Percentiles rank a stretch among this genome's conserved stretches.
These are phyloP conservation scores for Toxicodendron radicans DNA, from an alignment of 345 rosid genomes.

Conservation along the genomic window DNA sequence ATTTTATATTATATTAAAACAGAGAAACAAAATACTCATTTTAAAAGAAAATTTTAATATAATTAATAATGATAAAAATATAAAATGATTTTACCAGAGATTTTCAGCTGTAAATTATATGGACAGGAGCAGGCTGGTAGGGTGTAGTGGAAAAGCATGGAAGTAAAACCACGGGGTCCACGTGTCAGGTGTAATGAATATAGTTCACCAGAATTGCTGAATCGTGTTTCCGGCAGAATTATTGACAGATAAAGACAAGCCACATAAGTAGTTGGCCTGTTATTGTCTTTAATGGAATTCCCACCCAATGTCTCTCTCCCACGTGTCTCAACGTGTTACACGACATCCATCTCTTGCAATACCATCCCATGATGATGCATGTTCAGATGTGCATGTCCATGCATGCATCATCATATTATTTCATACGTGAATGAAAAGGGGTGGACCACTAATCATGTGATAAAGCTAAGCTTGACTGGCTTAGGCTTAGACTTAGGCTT, in stretches of 20 bases:
- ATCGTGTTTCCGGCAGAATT: constrained; percentile 26
- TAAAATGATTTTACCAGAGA: too few species aligned
- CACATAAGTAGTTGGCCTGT: neutral
- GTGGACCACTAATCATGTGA: neutral
- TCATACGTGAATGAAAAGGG: neutral
- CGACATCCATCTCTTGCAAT: neutral
- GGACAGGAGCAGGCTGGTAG: too few species aligned
- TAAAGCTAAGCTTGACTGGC: neutral
- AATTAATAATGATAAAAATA: too few species aligned
- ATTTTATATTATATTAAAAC: too few species aligned
- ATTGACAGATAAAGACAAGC: constrained; percentile 29
- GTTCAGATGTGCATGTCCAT: too few species aligned
- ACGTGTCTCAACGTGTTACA: neutral
- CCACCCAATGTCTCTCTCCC: too few species aligned
- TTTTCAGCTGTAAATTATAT: too few species aligned
- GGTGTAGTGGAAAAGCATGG: too few species aligned
- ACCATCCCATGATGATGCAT: neutral
- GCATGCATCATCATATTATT: neutral
- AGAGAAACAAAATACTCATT: too few species aligned
- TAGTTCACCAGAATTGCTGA: constrained; percentile 20
- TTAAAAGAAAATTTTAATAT: too few species aligned
- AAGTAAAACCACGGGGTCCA: neutral
- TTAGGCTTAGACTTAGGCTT: too few species aligned
- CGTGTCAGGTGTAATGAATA: neutral
- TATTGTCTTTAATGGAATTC: too few species aligned